Evolutionary conservation across 805 yeast species (phyloP), one percentile per base, ranked within the genome.

Genomic region (Saccharomyces mikatae): DNA sequence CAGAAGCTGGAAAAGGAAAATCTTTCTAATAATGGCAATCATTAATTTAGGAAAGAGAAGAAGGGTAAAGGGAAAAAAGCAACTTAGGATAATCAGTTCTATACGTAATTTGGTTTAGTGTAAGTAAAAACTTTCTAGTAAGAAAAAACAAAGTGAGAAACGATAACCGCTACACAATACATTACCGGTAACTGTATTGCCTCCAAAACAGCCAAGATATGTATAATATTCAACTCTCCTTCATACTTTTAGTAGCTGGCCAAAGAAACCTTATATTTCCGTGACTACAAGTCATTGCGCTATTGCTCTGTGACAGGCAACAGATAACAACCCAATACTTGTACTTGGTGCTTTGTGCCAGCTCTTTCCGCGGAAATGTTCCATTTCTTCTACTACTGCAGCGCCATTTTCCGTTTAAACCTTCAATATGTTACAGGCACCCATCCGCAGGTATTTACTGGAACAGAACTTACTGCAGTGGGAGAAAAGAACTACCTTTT

Each of bases 1-100:
- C 58, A 55, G 46, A 57, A 60, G 48, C 48, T 53, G 41, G 66
- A 54, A 50, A 58, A 41, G 41, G 49, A 44, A 22, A 36, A 36
- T 17, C 44, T 36, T 2, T 22, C 29, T 11, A 14, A 46, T 26
- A 46, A 21, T 46, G 30, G 28, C 31, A 27, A 30, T 32, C 32
- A 29, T 36, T 41, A 44, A 22, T 24, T 21, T 41, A 36, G 13
- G 47, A 44, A 46, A 46, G 10, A 1, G 24, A 17, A 36, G 11
- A 36, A 17, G 44, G 22, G 17, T 8, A 6, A 17, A n/a, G 6
- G 17, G 9, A 24, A 17, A 36, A 17, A 36, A 8, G 6, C 10
- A 36, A 36, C 24, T 17, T 17, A 36, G 17, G 8, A 36, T 24
- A 17, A 36, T 17, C 10, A 8, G 17, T n/a, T 9, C 22, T 6